Evolutionary conservation across 108 stramenopile genomes (phyloP), one percentile per base, ranked within the genome.

Genomic region (Skeletonema marinoi): DNA sequence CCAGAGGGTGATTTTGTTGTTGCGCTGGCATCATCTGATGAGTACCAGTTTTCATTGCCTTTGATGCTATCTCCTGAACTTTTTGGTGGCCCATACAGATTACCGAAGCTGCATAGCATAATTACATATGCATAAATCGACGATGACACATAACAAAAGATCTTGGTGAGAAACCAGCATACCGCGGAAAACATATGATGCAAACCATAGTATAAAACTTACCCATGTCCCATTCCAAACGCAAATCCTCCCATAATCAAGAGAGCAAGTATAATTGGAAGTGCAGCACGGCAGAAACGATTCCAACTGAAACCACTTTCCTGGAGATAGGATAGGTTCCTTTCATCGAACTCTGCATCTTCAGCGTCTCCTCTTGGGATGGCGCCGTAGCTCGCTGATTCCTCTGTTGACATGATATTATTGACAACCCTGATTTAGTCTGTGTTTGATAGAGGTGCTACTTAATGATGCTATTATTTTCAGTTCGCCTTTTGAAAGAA

Each of bases 241-340:
- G 65, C 81, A 60, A 82, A 78, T 1, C 77, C 77, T 10, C 77
- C 73, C 72, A 82, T 78, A 10, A 82, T 74, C 32, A 82, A 29
- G 4, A 78, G 73, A 46, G 81, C 81, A 51, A 82, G 64, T 5
- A 74, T 48, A 61, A 82, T 65, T 17, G 81, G 81, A 61, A 78
- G 2, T 25, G 39, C 60, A 25, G 71, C 81, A 13, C 81, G 77
- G 36, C 66, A 74, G 56, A 73, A 82, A 50, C 80, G 71, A 56
- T 62, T 69, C 80, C 73, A 81, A 1, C 58, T 88, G 60, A 91
- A 92, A 33, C 89, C 83, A 78, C 73, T 89, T 61, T 82, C 71
- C 80, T 92, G 84, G 61, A 93, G 54, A 65, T 80, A 74, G 36
- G 73, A 77, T 21, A 71, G 72, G 60, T 83, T 83, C 13, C 56